These are phyloP conservation scores for Flaveria linearis DNA, from an alignment of 129 eudicot genomes.

Conservation along the genomic window DNA sequence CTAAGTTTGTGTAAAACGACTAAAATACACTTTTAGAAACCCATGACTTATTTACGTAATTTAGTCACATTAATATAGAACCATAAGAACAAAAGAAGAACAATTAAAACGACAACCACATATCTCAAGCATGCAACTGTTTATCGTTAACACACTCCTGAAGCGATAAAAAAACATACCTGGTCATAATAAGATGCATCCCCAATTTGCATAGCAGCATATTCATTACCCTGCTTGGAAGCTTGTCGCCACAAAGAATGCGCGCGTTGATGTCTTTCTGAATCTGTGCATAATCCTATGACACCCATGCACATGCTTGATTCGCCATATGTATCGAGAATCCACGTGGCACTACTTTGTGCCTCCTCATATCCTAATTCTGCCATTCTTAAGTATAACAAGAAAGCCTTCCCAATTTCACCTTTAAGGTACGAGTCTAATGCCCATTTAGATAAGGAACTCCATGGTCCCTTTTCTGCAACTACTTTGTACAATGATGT, in stretches of 20 bases:
- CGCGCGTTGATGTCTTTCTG: slow-evolving; percentile 83
- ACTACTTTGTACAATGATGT: slow-evolving; percentile 84
- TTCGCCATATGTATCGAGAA: slow-evolving; percentile 89
- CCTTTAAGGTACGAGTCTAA: slow-evolving; percentile 90
- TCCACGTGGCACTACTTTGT: slow-evolving; percentile 98
- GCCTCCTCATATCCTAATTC: slow-evolving; percentile 63
- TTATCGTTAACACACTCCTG: neutral
- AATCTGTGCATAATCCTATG: slow-evolving; percentile 75
- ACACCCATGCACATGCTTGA: slow-evolving; percentile 91
- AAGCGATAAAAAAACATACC: slow-evolving; percentile 48
- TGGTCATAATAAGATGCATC: slow-evolving; percentile 95
- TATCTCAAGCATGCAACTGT: no score
- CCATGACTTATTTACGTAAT: no score
- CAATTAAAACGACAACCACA: no score
- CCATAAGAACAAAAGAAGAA: no score
- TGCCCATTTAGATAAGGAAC: slow-evolving; percentile 97
- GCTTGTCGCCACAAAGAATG: slow-evolving; percentile 99
- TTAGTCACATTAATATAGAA: no score
- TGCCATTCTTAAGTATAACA: slow-evolving; percentile 1
- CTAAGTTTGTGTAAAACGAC: no score
- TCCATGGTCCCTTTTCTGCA: slow-evolving; percentile 99
- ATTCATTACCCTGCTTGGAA: slow-evolving; percentile 99
- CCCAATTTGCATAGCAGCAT: slow-evolving; percentile 91
- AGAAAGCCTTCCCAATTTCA: slow-evolving; percentile 81
- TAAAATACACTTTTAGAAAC: no score